These are phyloP conservation scores for Leccinum uliginosum DNA, from an alignment of 768 basidiomycete species.

Conservation along the genomic window DNA sequence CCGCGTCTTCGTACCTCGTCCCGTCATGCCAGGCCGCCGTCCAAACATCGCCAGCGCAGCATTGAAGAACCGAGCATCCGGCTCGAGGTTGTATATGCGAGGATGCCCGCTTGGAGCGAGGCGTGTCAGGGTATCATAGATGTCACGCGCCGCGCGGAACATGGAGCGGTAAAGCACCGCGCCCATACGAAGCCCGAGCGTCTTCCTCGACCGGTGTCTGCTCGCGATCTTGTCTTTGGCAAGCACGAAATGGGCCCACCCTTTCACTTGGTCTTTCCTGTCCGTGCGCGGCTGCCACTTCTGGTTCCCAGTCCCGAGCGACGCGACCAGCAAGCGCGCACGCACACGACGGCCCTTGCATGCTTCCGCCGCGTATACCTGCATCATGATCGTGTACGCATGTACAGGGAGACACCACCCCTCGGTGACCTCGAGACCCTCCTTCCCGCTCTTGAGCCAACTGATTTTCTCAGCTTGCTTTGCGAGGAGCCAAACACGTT, in stretches of 20 bases:
- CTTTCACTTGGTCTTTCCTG: slow-evolving; percentile 24
- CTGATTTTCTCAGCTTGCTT: slow-evolving; percentile 56
- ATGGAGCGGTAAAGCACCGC: slow-evolving; percentile 35
- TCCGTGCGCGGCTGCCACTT: slow-evolving; percentile 16
- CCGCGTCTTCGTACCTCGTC: slow-evolving; percentile 10
- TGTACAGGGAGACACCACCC: slow-evolving; percentile 66
- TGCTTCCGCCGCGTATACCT: slow-evolving; percentile 51
- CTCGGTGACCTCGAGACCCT: slow-evolving; percentile 19
- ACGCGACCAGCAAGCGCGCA: slow-evolving; percentile 2
- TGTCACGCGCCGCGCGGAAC: slow-evolving; percentile 29
- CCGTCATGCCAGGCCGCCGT: slow-evolving; percentile 18
- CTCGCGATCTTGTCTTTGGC: slow-evolving; percentile 17
- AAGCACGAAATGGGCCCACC: slow-evolving; percentile 35
- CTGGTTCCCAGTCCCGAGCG: slow-evolving; percentile 3
- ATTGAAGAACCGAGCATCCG: slow-evolving; percentile 69
- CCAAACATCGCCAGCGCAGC: slow-evolving; percentile 48
- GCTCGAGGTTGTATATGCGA: slow-evolving; percentile 35
- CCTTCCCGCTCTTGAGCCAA: slow-evolving; percentile 31
- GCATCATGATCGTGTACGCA: slow-evolving; percentile 71
- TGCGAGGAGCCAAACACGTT: slow-evolving; percentile 62
- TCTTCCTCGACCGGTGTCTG: slow-evolving; percentile 24
- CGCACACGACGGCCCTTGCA: slow-evolving; percentile 22
- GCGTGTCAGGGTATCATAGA: slow-evolving; percentile 22
- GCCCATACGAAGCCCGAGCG: slow-evolving; percentile 28
- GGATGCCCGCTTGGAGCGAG: slow-evolving; percentile 24